A percentile compares a stretch with the other conserved stretches of the same genome.
Evolutionary conservation across 2,329 filamentous ascomycete species (phyloP).

Genomic region (Thielaviopsis musarum): DNA sequence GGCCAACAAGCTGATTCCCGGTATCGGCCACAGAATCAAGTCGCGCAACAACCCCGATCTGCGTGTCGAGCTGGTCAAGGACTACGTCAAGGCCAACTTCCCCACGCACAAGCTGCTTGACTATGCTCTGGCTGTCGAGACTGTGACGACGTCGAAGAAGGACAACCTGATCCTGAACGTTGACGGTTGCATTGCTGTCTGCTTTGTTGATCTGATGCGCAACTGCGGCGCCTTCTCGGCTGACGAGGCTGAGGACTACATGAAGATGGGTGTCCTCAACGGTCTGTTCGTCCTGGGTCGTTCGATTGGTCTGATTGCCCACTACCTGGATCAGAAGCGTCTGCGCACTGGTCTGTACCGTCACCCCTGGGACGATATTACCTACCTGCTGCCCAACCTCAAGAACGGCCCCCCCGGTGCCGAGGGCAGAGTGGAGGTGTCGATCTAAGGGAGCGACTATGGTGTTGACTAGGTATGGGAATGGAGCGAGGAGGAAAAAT

Average conservation of each 20-base stretch:
- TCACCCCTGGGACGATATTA: conserved; percentile 98
- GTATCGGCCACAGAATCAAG: conserved; percentile 99
- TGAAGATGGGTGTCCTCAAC: conserved; percentile 98
- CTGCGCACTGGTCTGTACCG: conserved; percentile 96
- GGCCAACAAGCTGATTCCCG: conserved; percentile 99
- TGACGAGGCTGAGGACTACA: conserved; percentile 97
- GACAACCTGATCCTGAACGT: conserved; percentile 99
- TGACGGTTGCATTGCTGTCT: conserved; percentile 93
- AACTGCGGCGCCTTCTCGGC: conserved; percentile 93
- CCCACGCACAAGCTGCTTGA: conserved; percentile 95
- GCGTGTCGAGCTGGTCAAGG: conserved; percentile 97
- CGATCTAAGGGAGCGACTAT: conserved; percentile 35
- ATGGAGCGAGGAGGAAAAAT: conserved; percentile 8
- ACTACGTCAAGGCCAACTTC: conserved; percentile 96
- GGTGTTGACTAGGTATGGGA: conserved; percentile 15
- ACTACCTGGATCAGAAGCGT: conserved; percentile 99
- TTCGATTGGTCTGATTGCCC: conserved; percentile 96
- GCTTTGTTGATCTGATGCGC: conserved; percentile 93
- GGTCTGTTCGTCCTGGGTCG: conserved; percentile 96
- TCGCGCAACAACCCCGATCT: conserved; percentile 99
- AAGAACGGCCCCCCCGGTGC: conserved; percentile 51
- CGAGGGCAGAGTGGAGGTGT: conserved; percentile 82
- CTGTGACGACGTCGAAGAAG: conserved; percentile 98
- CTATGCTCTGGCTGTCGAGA: conserved; percentile 95
- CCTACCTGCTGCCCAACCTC: conserved; percentile 76